A percentile compares a stretch with the other conserved stretches of the same genome.
Conservation (phyloP, 2,329 filamentous ascomycete species). For the Cladosporium sp. region DNA sequence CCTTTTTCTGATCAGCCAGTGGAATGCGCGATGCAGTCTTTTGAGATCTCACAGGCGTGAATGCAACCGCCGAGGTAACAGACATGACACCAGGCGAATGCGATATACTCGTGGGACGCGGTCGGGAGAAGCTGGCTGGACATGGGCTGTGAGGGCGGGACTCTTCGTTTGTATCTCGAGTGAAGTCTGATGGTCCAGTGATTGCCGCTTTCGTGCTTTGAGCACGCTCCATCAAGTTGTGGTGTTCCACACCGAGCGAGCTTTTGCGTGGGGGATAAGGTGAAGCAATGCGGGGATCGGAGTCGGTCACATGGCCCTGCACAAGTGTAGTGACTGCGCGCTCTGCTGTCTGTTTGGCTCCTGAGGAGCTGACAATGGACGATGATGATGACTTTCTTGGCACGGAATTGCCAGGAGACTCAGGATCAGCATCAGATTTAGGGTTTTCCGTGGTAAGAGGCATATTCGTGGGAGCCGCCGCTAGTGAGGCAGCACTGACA, state of each 20-base stretch:
- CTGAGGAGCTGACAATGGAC: not conserved
- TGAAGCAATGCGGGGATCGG: not conserved
- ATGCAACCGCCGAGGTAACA: not conserved
- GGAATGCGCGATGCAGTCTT: conserved; percentile 28
- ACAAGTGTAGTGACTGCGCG: too few species aligned
- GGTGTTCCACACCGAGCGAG: not conserved
- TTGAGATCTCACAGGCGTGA: conserved; percentile 3
- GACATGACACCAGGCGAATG: conserved; percentile 1
- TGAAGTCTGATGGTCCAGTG: not conserved
- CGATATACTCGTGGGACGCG: conserved; percentile 15
- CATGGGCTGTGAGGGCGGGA: conserved; percentile 21
- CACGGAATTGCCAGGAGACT: not conserved
- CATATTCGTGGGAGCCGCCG: not conserved
- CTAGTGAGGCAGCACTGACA: not conserved
- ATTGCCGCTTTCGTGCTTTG: not conserved
- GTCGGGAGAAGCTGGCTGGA: conserved; percentile 27
- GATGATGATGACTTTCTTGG: not conserved
- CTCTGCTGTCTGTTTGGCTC: too few species aligned
- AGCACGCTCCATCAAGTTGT: not conserved
- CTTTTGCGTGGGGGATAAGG: conserved; percentile 2
- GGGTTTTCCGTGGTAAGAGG: too few species aligned
- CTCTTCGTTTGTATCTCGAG: conserved; percentile 6
- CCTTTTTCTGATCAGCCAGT: conserved; percentile 23
- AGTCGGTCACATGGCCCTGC: too few species aligned
- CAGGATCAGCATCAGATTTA: not conserved